A percentile compares a stretch with the other conserved stretches of the same genome.
Conservation (phyloP, 2,329 filamentous ascomycete genomes). For the Aspergillus nomiae region DNA sequence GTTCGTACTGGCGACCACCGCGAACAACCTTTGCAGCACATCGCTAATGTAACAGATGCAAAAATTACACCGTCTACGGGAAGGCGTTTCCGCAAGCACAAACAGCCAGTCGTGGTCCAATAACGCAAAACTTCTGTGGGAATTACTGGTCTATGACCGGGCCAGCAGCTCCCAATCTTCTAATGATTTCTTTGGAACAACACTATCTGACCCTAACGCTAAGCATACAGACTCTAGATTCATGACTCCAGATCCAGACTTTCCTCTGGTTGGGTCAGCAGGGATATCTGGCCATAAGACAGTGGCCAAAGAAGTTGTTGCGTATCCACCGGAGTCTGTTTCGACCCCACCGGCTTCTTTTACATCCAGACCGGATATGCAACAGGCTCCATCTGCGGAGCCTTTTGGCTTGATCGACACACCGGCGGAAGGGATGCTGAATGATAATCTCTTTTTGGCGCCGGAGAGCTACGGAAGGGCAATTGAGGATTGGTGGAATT, state of each 20-base stretch:
- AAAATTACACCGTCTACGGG: slow-evolving; percentile 32
- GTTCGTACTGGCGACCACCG: not conserved
- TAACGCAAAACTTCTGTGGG: slow-evolving; percentile 39
- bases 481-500: not conserved
- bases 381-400: not conserved
- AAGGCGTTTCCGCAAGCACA: slow-evolving; percentile 33
- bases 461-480: not conserved
- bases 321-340: slow-evolving; percentile 34
- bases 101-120: slow-evolving; percentile 33
- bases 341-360: not conserved
- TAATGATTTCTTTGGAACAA: slow-evolving; percentile 19
- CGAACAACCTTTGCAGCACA: not conserved
- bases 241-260: slow-evolving; percentile 31
- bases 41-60: slow-evolving; percentile 16
- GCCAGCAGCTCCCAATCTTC: slow-evolving; percentile 29
- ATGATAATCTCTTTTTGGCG: not conserved
- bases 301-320: slow-evolving; percentile 36
- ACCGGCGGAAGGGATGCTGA: not conserved
- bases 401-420: not conserved
- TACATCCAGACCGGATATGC: not conserved
- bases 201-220: not conserved
- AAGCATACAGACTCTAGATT: not conserved
- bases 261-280: slow-evolving; percentile 41
- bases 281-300: slow-evolving; percentile 43
- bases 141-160: slow-evolving; percentile 40